Percentiles rank a stretch among this genome's conserved stretches.
These are phyloP conservation scores for Trametes maxima DNA, from an alignment of 768 basidiomycete species.

Conservation along the genomic window DNA sequence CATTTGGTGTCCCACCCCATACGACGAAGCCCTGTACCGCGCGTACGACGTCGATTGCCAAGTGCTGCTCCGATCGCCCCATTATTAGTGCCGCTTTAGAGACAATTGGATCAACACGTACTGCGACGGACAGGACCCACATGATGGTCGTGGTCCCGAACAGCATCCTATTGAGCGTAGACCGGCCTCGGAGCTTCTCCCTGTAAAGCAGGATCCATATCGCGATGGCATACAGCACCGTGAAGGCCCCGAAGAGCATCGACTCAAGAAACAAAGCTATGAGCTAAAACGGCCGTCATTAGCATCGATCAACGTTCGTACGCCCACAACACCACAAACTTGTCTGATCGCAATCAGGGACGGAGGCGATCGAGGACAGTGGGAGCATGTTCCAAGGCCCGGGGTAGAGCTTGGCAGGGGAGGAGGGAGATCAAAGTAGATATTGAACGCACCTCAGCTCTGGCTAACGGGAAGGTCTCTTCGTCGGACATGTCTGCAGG, in stretches of 20 bases:
- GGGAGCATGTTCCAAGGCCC: neutral
- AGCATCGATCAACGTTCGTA: neutral
- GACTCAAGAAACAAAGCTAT: constrained; percentile 23
- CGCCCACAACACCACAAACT: neutral
- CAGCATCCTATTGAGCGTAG: constrained; percentile 18
- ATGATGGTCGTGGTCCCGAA: constrained; percentile 20
- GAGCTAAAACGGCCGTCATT: constrained; percentile 5
- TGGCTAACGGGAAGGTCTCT: constrained; percentile 12
- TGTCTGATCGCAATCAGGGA: neutral
- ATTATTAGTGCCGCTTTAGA: neutral
- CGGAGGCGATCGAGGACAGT: neutral
- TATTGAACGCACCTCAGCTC: constrained; percentile 10
- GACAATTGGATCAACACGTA: neutral
- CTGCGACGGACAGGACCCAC: constrained; percentile 17
- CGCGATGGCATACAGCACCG: constrained; percentile 21
- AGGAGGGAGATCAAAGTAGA: neutral
- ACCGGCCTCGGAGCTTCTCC: constrained; percentile 15
- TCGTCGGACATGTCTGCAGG: constrained; percentile 16
- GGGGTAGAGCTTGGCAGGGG: neutral
- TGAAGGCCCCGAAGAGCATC: constrained; percentile 22
- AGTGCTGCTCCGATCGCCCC: neutral
- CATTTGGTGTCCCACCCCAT: constrained; percentile 6
- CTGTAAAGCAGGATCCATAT: constrained; percentile 24
- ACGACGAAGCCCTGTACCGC: constrained; percentile 16
- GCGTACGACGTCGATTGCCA: constrained; percentile 15